Conservation (phyloP, 129 eudicot genomes). For the Tanacetum coccineum region DNA sequence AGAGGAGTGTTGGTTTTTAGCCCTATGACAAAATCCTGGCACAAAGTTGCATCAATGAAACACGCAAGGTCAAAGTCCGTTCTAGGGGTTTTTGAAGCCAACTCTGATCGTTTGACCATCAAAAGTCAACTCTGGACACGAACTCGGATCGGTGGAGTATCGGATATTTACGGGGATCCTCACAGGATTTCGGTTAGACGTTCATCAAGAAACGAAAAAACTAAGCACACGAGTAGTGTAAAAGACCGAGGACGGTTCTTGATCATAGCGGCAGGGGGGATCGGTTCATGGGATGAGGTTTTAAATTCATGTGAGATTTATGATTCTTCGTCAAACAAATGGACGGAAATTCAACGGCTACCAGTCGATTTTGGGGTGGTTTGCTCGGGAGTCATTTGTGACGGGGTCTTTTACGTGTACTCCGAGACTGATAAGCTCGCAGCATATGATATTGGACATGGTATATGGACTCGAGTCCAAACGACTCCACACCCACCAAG, state of each 20-base stretch:
- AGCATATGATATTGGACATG: slow-evolving; percentile 62
- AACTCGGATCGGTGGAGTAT: not conserved
- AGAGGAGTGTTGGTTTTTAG: slow-evolving; percentile 68
- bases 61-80: no score
- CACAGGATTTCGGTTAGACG: slow-evolving; percentile 8
- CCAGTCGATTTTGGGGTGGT: slow-evolving; percentile 67
- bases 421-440: slow-evolving; percentile 71
- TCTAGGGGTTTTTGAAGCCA: no score
- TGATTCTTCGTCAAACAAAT: slow-evolving; percentile 63
- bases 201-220: no score
- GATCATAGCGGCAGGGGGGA: slow-evolving; percentile 71
- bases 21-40: slow-evolving; percentile 69
- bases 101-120: no score
- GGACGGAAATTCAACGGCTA: slow-evolving; percentile 67
- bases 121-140: no score
- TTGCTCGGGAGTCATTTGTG: slow-evolving; percentile 65
- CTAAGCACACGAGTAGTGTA: no score
- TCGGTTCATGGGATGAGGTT: slow-evolving; percentile 81
- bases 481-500: slow-evolving; percentile 54
- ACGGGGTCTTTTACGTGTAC: slow-evolving; percentile 53
- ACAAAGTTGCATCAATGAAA: slow-evolving; percentile 17
- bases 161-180: slow-evolving; percentile 46
- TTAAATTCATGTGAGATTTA: slow-evolving; percentile 74
- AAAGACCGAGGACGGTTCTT: slow-evolving; percentile 20
- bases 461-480: slow-evolving; percentile 65